Evolutionary conservation across 2,329 filamentous ascomycete genomes (phyloP).

Genomic region (Paraphoma sp.): DNA sequence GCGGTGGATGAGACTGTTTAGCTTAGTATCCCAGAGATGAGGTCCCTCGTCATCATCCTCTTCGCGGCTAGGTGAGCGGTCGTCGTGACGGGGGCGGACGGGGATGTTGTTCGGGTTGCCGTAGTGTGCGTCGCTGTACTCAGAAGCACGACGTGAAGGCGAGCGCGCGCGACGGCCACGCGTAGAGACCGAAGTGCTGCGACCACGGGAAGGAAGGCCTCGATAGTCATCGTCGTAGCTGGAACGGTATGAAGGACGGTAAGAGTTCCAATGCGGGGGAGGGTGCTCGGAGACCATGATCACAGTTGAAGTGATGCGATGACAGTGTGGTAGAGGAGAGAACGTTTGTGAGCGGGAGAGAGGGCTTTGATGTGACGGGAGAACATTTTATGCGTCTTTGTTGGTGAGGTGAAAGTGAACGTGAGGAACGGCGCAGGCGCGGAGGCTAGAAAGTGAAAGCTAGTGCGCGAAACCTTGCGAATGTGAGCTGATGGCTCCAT

Average conservation of each 20-base stretch:
- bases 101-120: neutral
- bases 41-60: neutral
- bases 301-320: neutral
- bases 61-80: neutral
- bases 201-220: neutral
- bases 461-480: neutral
- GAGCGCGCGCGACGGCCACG: neutral
- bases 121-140: neutral
- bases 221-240: neutral
- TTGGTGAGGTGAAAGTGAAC: neutral
- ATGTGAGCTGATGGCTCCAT: neutral
- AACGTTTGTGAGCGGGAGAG: neutral
- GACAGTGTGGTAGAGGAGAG: neutral
- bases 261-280: neutral
- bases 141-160: neutral
- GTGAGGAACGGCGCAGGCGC: neutral
- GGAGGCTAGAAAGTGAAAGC: neutral
- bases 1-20: constrained; percentile 19
- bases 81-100: neutral
- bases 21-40: constrained; percentile 10
- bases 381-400: neutral
- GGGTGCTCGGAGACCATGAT: neutral
- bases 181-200: neutral
- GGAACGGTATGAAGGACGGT: neutral
- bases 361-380: neutral